Evolutionary conservation across 768 basidiomycete species (phyloP).

Genomic region (Hericium rajendrae): DNA sequence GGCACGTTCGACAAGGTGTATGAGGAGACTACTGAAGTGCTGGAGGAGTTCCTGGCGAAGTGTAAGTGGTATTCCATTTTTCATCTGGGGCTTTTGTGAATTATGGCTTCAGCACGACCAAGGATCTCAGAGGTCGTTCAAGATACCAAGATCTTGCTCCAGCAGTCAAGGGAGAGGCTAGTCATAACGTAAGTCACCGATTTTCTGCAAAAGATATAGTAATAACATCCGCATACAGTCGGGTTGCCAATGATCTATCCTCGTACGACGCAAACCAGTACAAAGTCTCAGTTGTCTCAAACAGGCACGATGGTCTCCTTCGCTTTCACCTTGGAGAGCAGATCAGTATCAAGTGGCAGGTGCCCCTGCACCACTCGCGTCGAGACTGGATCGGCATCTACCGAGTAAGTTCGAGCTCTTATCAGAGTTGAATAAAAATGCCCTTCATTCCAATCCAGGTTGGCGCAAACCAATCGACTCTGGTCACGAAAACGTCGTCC

Average conservation of each 20-base stretch:
- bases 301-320: constrained; percentile 38
- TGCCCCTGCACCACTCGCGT: constrained; percentile 76
- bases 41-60: constrained; percentile 88
- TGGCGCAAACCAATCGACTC: constrained; percentile 76
- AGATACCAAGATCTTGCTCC: constrained; percentile 84
- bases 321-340: constrained; percentile 88
- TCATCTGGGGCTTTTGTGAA: constrained; percentile 3
- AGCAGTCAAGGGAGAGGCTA: constrained; percentile 83
- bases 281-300: constrained; percentile 49
- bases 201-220: not conserved
- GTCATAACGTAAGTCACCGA: constrained; percentile 71
- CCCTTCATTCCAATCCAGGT: constrained; percentile 34
- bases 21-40: constrained; percentile 84
- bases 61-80: constrained; percentile 42
- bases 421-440: not conserved
- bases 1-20: constrained; percentile 95
- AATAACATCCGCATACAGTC: constrained; percentile 31
- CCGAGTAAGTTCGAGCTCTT: constrained; percentile 37
- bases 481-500: constrained; percentile 78
- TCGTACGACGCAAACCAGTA: constrained; percentile 77
- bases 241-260: constrained; percentile 74
- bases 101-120: constrained; percentile 56
- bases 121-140: constrained; percentile 82
- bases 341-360: constrained; percentile 80
- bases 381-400: constrained; percentile 97